Conservation (phyloP, 805 yeast species). For the Candida alai region DNA sequence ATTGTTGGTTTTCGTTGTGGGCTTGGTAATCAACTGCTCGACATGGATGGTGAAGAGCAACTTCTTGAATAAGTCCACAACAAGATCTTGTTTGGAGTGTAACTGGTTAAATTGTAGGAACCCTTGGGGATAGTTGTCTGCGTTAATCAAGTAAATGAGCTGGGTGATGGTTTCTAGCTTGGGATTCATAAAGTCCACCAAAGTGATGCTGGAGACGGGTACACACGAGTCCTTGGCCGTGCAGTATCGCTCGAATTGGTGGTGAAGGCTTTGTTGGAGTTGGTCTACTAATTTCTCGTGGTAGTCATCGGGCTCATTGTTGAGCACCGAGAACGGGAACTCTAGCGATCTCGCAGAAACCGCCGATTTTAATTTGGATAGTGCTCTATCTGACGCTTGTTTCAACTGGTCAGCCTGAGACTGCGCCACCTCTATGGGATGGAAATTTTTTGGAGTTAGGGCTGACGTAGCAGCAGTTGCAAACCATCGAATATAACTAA, state of each 20-base stretch:
- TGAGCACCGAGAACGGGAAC: constrained; percentile 2
- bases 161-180: constrained; percentile 16
- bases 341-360: not conserved
- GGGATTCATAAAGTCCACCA: constrained; percentile 26
- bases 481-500: too few relatives aligned
- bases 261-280: constrained; percentile 5
- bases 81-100: constrained; percentile 16
- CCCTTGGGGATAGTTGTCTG: constrained; percentile 17
- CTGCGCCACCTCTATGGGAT: too few relatives aligned
- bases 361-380: too few relatives aligned
- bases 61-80: constrained; percentile 18
- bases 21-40: constrained; percentile 10
- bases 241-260: not conserved
- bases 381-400: too few relatives aligned
- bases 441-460: too few relatives aligned
- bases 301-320: constrained; percentile 1
- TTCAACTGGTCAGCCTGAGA: too few relatives aligned
- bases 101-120: constrained; percentile 16
- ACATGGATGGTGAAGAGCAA: constrained; percentile 22
- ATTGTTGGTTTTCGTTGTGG: constrained; percentile 10
- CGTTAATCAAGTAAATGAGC: constrained; percentile 17
- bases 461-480: too few relatives aligned
- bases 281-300: not conserved
- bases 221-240: constrained; percentile 4
- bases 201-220: not conserved